phyloP scores from a whole-genome alignment of 345 rosid genomes.

The Eucalyptus virginea region DNA sequence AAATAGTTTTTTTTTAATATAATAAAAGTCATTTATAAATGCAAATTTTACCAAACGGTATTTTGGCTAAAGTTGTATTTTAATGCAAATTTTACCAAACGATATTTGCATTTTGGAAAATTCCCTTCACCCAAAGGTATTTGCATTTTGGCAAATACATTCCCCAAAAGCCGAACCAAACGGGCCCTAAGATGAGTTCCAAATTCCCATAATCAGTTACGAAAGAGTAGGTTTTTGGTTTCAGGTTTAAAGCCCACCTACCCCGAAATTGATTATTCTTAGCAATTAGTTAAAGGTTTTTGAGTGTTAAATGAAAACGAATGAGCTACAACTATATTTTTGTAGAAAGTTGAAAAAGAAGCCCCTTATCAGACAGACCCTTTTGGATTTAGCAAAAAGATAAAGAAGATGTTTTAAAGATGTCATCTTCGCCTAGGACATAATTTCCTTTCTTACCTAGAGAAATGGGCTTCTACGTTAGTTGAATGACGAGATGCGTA shows the following conservation, averaged over 20 bases:
- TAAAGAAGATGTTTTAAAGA: neutral
- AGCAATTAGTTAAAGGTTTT: neutral
- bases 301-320: neutral
- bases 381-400: neutral
- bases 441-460: neutral
- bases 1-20: no score
- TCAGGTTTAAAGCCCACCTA: no score
- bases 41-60: no score
- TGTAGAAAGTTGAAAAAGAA: neutral
- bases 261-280: rapidly evolving
- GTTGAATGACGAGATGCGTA: neutral
- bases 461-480: neutral
- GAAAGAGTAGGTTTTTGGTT: no score
- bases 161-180: no score
- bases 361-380: neutral
- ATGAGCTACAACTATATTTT: neutral
- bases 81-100: no score
- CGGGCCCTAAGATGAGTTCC: rapidly evolving
- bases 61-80: no score
- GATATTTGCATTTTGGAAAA: no score
- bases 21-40: no score
- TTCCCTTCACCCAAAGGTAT: no score
- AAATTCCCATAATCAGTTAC: no score
- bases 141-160: no score
- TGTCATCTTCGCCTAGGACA: neutral